Base-by-base conservation (phyloP, 208 protist genomes). In the Trypanosoma melophagium region DNA sequence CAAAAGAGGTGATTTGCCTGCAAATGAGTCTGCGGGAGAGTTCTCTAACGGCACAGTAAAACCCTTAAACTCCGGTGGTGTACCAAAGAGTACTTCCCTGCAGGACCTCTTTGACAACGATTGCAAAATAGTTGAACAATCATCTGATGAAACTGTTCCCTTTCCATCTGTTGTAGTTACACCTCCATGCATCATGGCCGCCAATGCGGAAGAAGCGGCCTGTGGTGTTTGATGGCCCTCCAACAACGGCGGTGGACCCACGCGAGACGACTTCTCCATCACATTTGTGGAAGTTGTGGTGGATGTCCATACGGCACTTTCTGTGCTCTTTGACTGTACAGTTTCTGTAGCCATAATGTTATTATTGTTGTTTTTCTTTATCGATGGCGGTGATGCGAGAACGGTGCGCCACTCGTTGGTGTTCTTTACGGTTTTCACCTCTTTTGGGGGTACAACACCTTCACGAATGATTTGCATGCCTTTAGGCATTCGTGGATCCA, bases 61-160 rank as follows among this genome's bases (percentile, higher is more conserved):
- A 1, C 85, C 88, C 3, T 85, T 83, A 57, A 94, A 91, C 63
- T 84, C 81, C 2, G 88, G 88, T 21, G 88, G 88, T 7, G 88
- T 94, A 56, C 74, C 81, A 53, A 94, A 94, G 16, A 89, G 42
- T 45, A 69, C 57, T 28, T 75, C 69, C 21, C 47, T 40, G 12
- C 47, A 53, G 3, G 69, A 52, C 47, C 56, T 62, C 17, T 58
- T 56, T 44, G 62, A 22, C 8, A 35, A 60, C 9, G 61, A 75
- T 21, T 63, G 60, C 16, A 54, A 1, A 58, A 51, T 3, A 21
- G 14, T 66, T 12, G 69, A 69, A 7, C 40, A 28, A 31, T 63
- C 69, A 44, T 74, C 60, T 1, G 69, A 74, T 21, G 51, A 66
- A 22, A 66, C 38, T 3, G 59, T 66, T 38, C 51, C 40, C 24